Evolutionary conservation across 441 rosid species (phyloP).

Genomic region (Corymbia citriodora): DNA sequence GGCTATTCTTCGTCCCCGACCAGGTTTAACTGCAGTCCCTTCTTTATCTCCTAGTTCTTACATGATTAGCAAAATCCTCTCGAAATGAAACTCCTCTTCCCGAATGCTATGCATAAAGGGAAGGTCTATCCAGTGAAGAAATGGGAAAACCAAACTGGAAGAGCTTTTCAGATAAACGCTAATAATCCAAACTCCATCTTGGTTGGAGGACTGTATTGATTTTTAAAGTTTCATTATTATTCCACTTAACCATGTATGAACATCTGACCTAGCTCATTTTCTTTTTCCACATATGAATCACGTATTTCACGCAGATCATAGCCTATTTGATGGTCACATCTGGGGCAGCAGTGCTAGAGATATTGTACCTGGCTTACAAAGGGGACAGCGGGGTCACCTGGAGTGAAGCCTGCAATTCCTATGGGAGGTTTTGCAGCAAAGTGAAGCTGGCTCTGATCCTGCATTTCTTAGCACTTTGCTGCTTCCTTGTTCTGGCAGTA

Average conservation of each 20-base stretch:
- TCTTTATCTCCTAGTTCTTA: neutral
- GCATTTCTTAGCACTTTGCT: slow-evolving; percentile 52
- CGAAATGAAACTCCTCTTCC: neutral
- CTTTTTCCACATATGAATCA: neutral
- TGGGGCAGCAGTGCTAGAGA: slow-evolving; percentile 60
- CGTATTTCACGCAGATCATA: slow-evolving; percentile 37
- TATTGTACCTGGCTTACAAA: slow-evolving; percentile 51
- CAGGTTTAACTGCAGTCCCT: slow-evolving; percentile 39
- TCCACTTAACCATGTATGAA: neutral
- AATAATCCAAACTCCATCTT: neutral
- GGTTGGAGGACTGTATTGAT: neutral
- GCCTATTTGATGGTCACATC: slow-evolving; percentile 82
- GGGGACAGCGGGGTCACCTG: slow-evolving; percentile 70
- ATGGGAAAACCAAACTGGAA: neutral
- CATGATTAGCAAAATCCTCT: neutral
- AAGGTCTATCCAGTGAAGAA: neutral
- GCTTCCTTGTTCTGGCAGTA: slow-evolving; percentile 51
- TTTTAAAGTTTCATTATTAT: neutral
- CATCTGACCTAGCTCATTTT: neutral
- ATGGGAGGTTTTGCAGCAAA: slow-evolving; percentile 53
- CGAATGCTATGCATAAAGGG: neutral
- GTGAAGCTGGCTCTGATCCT: slow-evolving; percentile 51
- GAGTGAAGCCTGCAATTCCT: slow-evolving; percentile 75
- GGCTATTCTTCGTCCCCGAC: slow-evolving; percentile 80
- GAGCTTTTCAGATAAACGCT: neutral